Conservation (phyloP, 2,329 filamentous ascomycete species). For the Colletotrichum tofieldiae region DNA sequence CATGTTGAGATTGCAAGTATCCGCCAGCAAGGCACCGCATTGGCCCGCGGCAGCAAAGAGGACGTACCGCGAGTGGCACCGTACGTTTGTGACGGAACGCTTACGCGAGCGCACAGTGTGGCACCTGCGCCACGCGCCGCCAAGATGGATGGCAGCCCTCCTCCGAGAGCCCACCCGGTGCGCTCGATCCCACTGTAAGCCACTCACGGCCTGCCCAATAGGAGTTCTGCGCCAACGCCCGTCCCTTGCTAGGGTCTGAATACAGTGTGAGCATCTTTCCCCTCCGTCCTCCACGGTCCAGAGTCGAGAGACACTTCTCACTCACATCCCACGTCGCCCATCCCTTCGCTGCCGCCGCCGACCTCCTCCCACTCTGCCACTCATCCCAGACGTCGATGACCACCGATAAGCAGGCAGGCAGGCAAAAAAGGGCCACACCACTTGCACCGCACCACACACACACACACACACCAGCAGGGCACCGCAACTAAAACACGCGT, state of each 20-base stretch:
- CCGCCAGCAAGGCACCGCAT: neutral
- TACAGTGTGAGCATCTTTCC: conserved; percentile 27
- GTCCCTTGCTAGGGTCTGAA: conserved; percentile 26
- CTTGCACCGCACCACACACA: neutral
- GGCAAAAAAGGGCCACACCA: conserved; percentile 6
- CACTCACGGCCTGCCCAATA: conserved; percentile 20
- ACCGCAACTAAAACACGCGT: conserved; percentile 26
- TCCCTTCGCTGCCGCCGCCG: conserved; percentile 5
- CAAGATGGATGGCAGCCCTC: conserved; percentile 16
- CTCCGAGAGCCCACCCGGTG: conserved; percentile 10
- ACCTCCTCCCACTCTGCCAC: too few species aligned
- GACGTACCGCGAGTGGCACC: neutral
- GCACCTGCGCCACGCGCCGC: conserved; percentile 39
- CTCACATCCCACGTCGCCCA: conserved; percentile 15
- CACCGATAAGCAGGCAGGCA: conserved; percentile 9
- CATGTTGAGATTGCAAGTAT: conserved; percentile 17
- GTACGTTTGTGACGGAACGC: conserved; percentile 24
- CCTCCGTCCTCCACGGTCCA: neutral
- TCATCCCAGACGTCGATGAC: too few species aligned
- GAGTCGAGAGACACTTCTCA: conserved; percentile 5
- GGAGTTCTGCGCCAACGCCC: neutral
- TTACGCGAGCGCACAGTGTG: conserved; percentile 41
- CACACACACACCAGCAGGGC: conserved; percentile 1
- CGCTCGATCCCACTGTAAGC: conserved; percentile 20
- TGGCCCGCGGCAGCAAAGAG: neutral